Evolutionary conservation across 495 filamentous ascomycete genomes (phyloP).

Genomic region (Neurospora sublineolata): DNA sequence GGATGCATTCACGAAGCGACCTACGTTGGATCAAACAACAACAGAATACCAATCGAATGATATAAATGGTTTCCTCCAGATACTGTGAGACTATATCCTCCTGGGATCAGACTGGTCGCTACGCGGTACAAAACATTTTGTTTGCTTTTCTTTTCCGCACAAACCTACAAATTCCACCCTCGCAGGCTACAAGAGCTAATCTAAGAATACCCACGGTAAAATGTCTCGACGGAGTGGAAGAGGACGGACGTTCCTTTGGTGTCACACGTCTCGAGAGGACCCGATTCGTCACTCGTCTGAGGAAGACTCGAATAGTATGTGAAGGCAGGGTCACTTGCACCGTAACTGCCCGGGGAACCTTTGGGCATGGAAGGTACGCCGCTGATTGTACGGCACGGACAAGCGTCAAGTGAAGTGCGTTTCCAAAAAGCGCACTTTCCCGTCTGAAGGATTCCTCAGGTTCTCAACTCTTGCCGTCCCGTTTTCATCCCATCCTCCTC

Average conservation of each 20-base stretch:
- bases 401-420: background rate
- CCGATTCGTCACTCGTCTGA: background rate
- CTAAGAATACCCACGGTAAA: background rate
- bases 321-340: background rate
- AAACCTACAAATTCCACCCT: background rate
- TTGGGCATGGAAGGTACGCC: background rate
- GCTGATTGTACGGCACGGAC: background rate
- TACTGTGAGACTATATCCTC: background rate
- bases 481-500: background rate
- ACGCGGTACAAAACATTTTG: background rate
- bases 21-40: background rate
- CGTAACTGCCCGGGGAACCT: background rate
- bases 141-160: background rate
- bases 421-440: background rate
- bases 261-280: background rate
- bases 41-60: background rate
- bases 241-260: background rate
- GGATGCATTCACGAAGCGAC: background rate
- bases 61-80: background rate
- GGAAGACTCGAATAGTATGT: background rate
- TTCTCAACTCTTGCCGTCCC: background rate
- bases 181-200: background rate
- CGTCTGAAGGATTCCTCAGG: background rate
- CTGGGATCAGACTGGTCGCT: background rate
- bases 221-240: background rate